Evolutionary conservation across 345 rosid species (phyloP), one percentile per base, ranked within the genome.

Genomic region (Cardamine resedifolia): DNA sequence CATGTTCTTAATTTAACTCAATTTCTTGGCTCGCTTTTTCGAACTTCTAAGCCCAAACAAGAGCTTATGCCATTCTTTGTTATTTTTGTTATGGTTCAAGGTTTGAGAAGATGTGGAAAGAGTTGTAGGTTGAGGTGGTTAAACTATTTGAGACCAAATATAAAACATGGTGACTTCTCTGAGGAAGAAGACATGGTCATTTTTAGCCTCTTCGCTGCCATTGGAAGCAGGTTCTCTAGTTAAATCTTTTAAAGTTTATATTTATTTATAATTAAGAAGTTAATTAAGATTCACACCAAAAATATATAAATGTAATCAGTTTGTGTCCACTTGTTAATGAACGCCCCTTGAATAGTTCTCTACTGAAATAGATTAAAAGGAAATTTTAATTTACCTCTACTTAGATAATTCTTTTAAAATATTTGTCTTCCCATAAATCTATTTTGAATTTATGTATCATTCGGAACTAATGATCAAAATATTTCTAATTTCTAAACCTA

Each of bases 101-200:
- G 96, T 49, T 77, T 93, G 72, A 89, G 81, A 81, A 93, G 98
- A 81, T 90, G 98, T 84, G 98, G 98, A 26, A 93, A 93, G 83
- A 93, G 98, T 79, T 93, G 98, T 76, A 88, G 97, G 77, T 69
- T 93, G 75, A 84, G 98, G 80, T 93, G 98, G 98, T 86, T 93
- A 10, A 93, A 93, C 85, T 93, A 93, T 81, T 86, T 93, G 51
- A 88, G 98, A 79, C 98, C 98, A 6, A 86, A 93, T 72, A 86
- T 93, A 58, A 93, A 88, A 77, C 98, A 93, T 84, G 98, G 98
- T 34, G 94, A 87, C 64, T 92, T 92, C 80, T 82, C 96, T 71
- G 95, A 81, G 45, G 92, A 87, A 23, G 98, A 93, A 77, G 97
- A 93, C 68, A 85, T 79, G 66, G 66, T 93, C 21, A 93, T 93